These are phyloP conservation scores for Trichomonas vaginalis DNA, from an alignment of 208 protist genomes.

Conservation along the genomic window DNA sequence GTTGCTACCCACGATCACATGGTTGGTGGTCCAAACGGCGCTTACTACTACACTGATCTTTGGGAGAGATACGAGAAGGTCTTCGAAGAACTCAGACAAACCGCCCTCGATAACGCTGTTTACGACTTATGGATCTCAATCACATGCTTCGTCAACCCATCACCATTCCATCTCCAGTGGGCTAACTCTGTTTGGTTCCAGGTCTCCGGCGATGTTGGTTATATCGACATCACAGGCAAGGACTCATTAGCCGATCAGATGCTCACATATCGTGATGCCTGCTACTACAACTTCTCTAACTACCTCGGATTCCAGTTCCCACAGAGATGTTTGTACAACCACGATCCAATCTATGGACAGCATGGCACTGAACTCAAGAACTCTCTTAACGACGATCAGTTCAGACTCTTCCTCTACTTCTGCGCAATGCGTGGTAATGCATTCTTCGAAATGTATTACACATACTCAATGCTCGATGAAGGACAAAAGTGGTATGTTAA, in stretches of 20 bases:
- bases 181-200: neutral
- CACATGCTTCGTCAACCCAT: constrained; percentile 2
- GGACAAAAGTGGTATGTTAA: neutral
- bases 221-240: neutral
- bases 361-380: neutral
- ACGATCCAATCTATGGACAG: neutral
- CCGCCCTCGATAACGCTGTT: neutral
- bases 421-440: neutral
- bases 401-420: neutral
- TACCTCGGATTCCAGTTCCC: neutral
- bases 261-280: neutral
- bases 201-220: neutral
- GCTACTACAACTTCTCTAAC: neutral
- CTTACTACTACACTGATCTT: neutral
- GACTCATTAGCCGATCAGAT: neutral
- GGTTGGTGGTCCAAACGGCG: neutral
- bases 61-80: neutral
- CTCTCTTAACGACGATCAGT: neutral
- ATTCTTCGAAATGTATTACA: neutral
- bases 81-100: neutral
- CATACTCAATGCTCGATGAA: neutral
- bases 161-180: constrained; percentile 11
- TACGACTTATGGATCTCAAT: neutral
- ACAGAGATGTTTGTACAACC: neutral
- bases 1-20: neutral